phyloP scores from a whole-genome alignment of 225 moss, liverwort and hornwort genomes.

The Lunularia cruciata region DNA sequence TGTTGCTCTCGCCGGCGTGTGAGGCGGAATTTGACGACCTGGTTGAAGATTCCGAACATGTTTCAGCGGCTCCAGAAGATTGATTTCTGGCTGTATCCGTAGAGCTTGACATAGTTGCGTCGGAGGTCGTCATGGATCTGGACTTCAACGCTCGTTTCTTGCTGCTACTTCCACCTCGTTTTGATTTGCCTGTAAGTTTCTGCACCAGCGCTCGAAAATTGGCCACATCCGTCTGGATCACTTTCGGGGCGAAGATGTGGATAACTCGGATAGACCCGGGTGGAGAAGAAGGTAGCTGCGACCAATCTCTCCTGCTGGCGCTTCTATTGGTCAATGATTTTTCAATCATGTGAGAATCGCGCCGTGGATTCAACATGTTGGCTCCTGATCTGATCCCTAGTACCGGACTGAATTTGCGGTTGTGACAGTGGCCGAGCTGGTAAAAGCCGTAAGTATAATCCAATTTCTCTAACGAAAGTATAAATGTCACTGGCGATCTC shows the following conservation, averaged over 20 bases:
- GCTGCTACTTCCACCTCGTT: slow-evolving; percentile 10
- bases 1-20: neutral
- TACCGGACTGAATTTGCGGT: too few relatives aligned
- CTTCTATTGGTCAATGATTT: neutral
- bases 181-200: slow-evolving; percentile 60
- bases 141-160: neutral
- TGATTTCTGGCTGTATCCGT: neutral
- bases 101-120: neutral
- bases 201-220: slow-evolving; percentile 82
- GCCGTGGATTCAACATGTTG: slow-evolving; percentile 23
- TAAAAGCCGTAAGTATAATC: too few relatives aligned
- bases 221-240: slow-evolving; percentile 79
- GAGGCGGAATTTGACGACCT: neutral
- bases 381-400: neutral
- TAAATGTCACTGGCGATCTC: too few relatives aligned
- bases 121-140: neutral
- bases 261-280: slow-evolving; percentile 51
- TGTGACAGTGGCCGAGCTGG: too few relatives aligned
- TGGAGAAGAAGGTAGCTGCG: slow-evolving; percentile 4
- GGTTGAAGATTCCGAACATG: neutral
- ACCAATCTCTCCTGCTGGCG: slow-evolving; percentile 11
- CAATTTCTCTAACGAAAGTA: too few relatives aligned
- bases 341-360: slow-evolving; percentile 23
- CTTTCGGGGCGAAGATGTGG: slow-evolving; percentile 80
- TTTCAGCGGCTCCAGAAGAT: neutral